These are phyloP conservation scores for Lactarius indigo DNA, from an alignment of 768 basidiomycete species.

Conservation along the genomic window DNA sequence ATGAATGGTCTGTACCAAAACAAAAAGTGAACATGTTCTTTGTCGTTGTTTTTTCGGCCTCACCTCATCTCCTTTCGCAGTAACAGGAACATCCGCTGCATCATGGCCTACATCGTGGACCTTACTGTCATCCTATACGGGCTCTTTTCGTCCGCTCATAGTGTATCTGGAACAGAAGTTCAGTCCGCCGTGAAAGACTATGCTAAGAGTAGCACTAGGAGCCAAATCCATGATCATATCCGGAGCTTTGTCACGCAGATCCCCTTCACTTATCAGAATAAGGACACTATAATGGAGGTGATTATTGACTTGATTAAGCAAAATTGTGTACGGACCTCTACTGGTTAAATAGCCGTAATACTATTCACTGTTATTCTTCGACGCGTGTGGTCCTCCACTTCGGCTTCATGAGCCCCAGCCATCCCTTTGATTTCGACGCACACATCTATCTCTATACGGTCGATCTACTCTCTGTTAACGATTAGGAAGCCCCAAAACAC, in stretches of 20 bases:
- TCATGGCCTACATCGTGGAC: conserved; percentile 17
- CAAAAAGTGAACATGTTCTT: not conserved
- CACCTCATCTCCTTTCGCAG: not conserved
- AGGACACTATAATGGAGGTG: too few species aligned
- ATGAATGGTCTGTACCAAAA: not conserved
- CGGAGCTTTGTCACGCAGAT: not conserved
- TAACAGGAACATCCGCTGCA: not conserved
- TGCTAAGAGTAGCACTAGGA: not conserved
- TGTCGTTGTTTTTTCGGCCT: too few species aligned
- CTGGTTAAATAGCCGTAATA: not conserved
- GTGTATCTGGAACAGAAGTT: not conserved
- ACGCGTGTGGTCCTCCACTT: not conserved
- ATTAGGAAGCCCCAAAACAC: too few species aligned
- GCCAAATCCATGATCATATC: not conserved
- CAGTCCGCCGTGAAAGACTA: not conserved
- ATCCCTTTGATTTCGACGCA: too few species aligned
- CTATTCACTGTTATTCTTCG: not conserved
- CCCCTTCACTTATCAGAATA: not conserved
- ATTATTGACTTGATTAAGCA: too few species aligned
- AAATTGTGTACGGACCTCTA: too few species aligned
- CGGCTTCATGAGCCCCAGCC: too few species aligned
- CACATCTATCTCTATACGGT: too few species aligned
- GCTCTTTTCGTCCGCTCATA: not conserved
- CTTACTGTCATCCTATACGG: not conserved
- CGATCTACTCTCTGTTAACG: too few species aligned